Evolutionary conservation across 2,329 filamentous ascomycete species (phyloP).

Genomic region (Colletotrichum chrysophilum): DNA sequence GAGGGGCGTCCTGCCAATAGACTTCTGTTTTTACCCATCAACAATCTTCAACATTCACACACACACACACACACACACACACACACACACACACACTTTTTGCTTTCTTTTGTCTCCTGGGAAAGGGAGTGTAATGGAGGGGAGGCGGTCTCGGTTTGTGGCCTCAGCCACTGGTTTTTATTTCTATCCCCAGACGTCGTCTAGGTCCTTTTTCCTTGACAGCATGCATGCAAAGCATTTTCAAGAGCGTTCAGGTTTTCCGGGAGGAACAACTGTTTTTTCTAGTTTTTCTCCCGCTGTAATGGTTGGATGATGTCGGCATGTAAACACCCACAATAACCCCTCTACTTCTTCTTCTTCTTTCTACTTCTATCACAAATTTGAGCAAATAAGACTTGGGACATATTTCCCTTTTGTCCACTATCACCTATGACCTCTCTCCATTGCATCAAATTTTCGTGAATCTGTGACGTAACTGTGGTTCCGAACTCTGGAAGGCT

Average conservation of each 20-base stretch:
- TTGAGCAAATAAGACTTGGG: background rate
- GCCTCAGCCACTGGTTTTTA: background rate
- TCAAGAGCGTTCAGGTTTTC: background rate
- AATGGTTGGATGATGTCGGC: background rate
- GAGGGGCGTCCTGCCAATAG: background rate
- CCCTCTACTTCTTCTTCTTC: background rate
- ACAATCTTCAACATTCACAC: background rate
- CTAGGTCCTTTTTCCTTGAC: background rate
- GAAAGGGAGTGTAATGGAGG: background rate
- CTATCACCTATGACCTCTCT: background rate
- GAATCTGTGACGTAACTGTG: background rate
- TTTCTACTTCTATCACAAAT: background rate
- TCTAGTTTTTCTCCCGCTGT: background rate
- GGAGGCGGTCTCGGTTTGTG: background rate
- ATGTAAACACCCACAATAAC: background rate
- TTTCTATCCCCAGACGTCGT: background rate
- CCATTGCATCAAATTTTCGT: background rate
- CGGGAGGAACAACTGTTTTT: background rate
- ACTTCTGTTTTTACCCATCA: background rate
- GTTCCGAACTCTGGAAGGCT: background rate
- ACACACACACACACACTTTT: background rate
- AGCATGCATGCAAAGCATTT: slow-evolving; percentile 11
- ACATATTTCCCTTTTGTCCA: background rate
- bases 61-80: background rate
- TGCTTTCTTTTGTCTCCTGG: slow-evolving; percentile 1